Percentiles rank a stretch among this genome's conserved stretches.
Evolutionary conservation across 306 rosid species (phyloP).

Genomic region (Begonia masoniana): DNA sequence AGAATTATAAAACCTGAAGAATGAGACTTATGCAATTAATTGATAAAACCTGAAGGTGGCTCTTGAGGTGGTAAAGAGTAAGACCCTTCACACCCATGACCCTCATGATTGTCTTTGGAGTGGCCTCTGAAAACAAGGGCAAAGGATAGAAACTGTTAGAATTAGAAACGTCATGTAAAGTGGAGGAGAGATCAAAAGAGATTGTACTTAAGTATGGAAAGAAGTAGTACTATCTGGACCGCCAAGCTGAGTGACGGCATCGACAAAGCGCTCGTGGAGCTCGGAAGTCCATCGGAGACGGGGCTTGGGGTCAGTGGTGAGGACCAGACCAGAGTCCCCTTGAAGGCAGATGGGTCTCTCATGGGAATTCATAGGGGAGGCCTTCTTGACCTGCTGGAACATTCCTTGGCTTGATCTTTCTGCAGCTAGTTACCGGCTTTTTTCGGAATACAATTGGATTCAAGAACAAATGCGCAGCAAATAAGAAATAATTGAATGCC

Average conservation of each 20-base stretch:
- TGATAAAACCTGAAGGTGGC: slow-evolving; percentile 84
- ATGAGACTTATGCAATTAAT: slow-evolving; percentile 3
- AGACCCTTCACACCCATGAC: slow-evolving; percentile 99
- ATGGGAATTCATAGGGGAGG: slow-evolving; percentile 90
- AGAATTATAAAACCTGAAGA: neutral
- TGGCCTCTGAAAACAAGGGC: slow-evolving; percentile 51
- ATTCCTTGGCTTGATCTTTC: slow-evolving; percentile 21
- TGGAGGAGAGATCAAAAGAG: neutral
- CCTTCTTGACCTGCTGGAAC: slow-evolving; percentile 92
- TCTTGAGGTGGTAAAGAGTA: slow-evolving; percentile 98
- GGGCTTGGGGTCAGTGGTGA: slow-evolving; percentile 97
- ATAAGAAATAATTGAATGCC: too few species aligned
- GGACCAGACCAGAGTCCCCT: slow-evolving; percentile 97
- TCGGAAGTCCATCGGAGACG: slow-evolving; percentile 99
- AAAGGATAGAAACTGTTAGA: neutral
- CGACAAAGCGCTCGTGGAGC: slow-evolving; percentile 97
- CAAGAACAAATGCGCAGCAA: too few species aligned
- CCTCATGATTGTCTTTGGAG: slow-evolving; percentile 98
- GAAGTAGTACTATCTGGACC: slow-evolving; percentile 75
- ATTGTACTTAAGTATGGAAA: neutral
- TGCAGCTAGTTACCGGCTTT: too few species aligned
- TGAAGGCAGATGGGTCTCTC: slow-evolving; percentile 94
- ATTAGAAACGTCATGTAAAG: neutral
- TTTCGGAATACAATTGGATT: too few species aligned
- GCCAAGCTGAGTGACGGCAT: slow-evolving; percentile 95